A percentile compares a stretch with the other conserved stretches of the same genome.
Conservation (phyloP, 2,329 filamentous ascomycete genomes). For the Pyrenochaeta sp. region DNA sequence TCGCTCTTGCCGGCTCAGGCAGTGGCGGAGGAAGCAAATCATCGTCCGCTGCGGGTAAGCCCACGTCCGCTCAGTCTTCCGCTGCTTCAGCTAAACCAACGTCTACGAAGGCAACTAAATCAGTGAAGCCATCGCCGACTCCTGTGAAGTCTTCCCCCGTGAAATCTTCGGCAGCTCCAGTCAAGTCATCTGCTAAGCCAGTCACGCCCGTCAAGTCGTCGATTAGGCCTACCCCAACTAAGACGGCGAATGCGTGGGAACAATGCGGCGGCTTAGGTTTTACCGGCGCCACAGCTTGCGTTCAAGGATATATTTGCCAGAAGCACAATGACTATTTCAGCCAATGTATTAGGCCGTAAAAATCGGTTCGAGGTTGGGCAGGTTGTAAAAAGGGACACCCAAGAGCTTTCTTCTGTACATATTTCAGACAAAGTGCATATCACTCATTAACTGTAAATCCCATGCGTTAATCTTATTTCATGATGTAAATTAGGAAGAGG, state of each 20-base stretch:
- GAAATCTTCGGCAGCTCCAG: conserved; percentile 2
- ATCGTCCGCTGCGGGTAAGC: conserved; percentile 6
- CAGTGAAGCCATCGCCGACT: conserved; percentile 9
- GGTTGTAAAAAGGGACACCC: not conserved
- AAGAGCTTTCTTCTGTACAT: conserved; percentile 24
- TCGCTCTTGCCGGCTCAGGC: conserved; percentile 27
- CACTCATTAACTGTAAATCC: not conserved
- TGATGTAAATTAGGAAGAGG: not conserved
- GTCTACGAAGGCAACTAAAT: conserved; percentile 7
- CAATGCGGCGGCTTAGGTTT: conserved; percentile 31
- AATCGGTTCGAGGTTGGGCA: not conserved
- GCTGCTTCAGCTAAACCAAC: conserved; percentile 10
- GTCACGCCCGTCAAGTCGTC: not conserved
- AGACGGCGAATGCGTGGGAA: conserved; percentile 7
- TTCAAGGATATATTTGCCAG: conserved; percentile 20
- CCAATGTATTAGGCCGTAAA: conserved; percentile 11
- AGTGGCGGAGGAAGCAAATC: conserved; percentile 12
- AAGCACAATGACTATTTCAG: conserved; percentile 13
- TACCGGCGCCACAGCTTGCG: conserved; percentile 29
- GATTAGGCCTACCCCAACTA: not conserved
- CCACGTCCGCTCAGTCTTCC: conserved; percentile 9
- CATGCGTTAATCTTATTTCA: not conserved
- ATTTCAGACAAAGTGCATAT: conserved; percentile 16
- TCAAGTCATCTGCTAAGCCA: not conserved
- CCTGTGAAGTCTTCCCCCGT: not conserved